phyloP scores from a whole-genome alignment of 306 rosid species.

The Quercus suber region DNA sequence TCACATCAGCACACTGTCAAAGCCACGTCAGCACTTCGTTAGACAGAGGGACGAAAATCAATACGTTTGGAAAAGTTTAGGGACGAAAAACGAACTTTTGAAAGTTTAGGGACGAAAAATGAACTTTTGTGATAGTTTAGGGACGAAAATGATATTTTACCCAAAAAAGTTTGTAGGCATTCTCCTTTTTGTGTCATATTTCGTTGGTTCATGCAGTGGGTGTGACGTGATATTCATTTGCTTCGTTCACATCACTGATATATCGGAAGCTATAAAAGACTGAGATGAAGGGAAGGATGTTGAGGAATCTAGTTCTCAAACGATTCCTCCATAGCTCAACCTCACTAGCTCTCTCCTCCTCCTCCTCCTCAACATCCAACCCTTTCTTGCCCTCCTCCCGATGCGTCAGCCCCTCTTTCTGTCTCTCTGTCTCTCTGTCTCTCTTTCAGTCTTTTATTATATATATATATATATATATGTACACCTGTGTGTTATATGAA shows the following conservation, averaged over 20 bases:
- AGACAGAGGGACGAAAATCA: too few relatives aligned
- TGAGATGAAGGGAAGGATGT: not conserved
- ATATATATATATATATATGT: not conserved
- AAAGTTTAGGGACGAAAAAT: too few relatives aligned
- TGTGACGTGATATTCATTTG: not conserved
- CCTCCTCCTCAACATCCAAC: not conserved
- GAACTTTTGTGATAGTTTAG: too few relatives aligned
- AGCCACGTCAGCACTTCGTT: too few relatives aligned
- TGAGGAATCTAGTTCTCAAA: not conserved
- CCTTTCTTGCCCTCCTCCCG: not conserved
- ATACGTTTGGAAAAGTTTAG: too few relatives aligned
- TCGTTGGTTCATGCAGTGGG: not conserved
- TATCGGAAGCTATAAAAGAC: not conserved
- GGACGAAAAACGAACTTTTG: too few relatives aligned
- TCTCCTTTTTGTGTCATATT: too few relatives aligned
- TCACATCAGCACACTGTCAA: too few relatives aligned
- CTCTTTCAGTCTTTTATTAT: not conserved
- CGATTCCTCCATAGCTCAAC: not conserved
- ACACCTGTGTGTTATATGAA: not conserved
- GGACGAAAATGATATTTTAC: too few relatives aligned
- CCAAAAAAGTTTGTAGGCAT: too few relatives aligned
- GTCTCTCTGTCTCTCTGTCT: not conserved
- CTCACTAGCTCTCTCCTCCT: not conserved
- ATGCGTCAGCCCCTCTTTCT: conserved; percentile 14
- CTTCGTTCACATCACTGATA: not conserved